Conservation (phyloP, 768 basidiomycete species). For the Amanita thiersii region DNA sequence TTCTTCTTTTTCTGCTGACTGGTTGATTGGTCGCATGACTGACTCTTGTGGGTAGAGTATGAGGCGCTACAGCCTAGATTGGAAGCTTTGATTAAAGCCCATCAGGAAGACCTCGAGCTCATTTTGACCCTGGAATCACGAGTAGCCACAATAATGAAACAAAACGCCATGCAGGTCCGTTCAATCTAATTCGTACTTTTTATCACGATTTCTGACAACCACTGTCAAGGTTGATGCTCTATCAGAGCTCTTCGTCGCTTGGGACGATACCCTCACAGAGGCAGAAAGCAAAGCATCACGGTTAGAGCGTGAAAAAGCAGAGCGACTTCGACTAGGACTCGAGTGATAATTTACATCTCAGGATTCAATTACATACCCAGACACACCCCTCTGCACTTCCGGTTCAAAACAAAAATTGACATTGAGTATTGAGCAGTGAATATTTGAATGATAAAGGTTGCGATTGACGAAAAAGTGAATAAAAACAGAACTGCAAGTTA, state of each 20-base stretch:
- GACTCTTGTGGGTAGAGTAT: conserved; percentile 33
- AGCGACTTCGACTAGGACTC: conserved; percentile 55
- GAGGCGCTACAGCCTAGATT: conserved; percentile 64
- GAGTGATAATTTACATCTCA: no score
- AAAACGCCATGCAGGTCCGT: conserved; percentile 63
- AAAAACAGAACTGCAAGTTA: no score
- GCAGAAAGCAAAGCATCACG: conserved; percentile 51
- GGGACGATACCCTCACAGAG: conserved; percentile 72
- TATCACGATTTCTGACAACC: conserved; percentile 1
- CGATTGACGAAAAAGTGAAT: no score
- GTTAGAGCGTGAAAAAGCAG: conserved; percentile 54
- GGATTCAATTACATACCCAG: no score
- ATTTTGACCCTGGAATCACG: conserved; percentile 57
- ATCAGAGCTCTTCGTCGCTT: conserved; percentile 78
- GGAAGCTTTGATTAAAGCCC: conserved; percentile 44
- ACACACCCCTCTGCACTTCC: no score
- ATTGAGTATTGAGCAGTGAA: no score
- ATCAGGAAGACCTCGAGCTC: conserved; percentile 50
- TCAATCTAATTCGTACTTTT: not conserved
- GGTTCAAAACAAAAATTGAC: no score
- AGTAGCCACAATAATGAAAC: conserved; percentile 56
- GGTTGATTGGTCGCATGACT: not conserved
- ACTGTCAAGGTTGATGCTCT: conserved; percentile 60
- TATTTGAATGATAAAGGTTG: no score
- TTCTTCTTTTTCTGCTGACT: conserved; percentile 4